Evolutionary conservation across 768 basidiomycete genomes (phyloP).

Genomic region (Boletus tomentosulus): DNA sequence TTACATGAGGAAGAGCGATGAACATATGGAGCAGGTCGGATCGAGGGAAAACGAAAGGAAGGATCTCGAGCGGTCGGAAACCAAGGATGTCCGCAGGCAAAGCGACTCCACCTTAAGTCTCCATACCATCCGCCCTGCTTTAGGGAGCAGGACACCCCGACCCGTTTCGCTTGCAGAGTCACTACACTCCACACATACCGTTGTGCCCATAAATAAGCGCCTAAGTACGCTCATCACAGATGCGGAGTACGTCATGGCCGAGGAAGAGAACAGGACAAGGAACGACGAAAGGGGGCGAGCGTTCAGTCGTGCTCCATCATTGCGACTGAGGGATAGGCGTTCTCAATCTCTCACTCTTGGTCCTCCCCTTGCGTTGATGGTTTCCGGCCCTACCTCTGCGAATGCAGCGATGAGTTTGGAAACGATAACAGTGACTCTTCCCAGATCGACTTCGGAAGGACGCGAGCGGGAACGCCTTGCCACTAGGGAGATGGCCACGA

Average conservation of each 20-base stretch:
- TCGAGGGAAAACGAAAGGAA: conserved; percentile 27
- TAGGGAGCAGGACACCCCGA: conserved; percentile 51
- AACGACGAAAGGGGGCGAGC: conserved; percentile 15
- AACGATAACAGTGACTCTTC: conserved; percentile 25
- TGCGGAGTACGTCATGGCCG: conserved; percentile 60
- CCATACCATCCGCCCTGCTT: conserved; percentile 59
- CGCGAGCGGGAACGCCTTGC: conserved; percentile 41
- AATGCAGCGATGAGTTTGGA: conserved; percentile 31
- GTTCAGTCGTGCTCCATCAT: conserved; percentile 34
- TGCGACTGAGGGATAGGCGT: conserved; percentile 50
- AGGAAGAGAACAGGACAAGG: conserved; percentile 46
- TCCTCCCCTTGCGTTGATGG: conserved; percentile 29
- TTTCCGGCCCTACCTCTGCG: conserved; percentile 21
- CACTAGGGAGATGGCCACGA: conserved; percentile 38
- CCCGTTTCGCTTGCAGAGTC: conserved; percentile 72
- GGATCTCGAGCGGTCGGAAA: conserved; percentile 34
- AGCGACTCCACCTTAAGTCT: conserved; percentile 82
- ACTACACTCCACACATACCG: conserved; percentile 66
- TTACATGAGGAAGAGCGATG: conserved; percentile 44
- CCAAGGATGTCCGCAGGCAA: conserved; percentile 74
- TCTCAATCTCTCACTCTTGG: conserved; percentile 62
- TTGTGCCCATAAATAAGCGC: conserved; percentile 63
- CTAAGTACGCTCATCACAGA: conserved; percentile 66
- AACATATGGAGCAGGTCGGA: conserved; percentile 21
- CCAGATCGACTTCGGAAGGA: conserved; percentile 25